phyloP scores from a whole-genome alignment of 257 asterid species.

The Fraxinus pennsylvanica region DNA sequence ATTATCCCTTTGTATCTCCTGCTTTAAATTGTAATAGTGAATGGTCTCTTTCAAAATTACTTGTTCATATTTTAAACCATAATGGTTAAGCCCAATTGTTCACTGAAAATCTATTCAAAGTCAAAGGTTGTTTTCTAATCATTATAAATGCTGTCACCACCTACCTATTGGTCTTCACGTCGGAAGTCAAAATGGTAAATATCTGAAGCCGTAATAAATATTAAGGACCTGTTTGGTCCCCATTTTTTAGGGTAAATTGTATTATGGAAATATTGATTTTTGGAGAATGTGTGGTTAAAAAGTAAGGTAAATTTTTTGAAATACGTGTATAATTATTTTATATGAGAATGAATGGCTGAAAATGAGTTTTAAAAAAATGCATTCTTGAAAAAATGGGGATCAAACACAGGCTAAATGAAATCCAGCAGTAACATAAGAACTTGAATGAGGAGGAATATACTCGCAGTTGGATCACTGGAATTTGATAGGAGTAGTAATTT shows the following conservation, averaged over 20 bases:
- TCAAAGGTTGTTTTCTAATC: background rate
- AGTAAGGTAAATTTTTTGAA: no score
- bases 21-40: background rate
- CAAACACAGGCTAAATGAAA: background rate
- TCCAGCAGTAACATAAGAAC: background rate
- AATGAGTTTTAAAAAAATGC: no score
- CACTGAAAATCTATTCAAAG: background rate
- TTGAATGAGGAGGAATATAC: background rate
- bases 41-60: background rate
- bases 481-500: background rate
- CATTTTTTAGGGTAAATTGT: no score
- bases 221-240: background rate
- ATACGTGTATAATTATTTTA: no score
- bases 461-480: background rate
- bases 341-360: no score
- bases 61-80: background rate
- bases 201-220: background rate
- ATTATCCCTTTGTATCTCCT: conserved; percentile 5
- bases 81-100: background rate
- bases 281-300: no score
- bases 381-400: no score
- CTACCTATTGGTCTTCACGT: background rate
- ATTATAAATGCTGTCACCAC: background rate
- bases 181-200: background rate
- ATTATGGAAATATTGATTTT: no score